Evolutionary conservation across 2,329 filamentous ascomycete genomes (phyloP), one percentile per base, ranked within the genome.

Genomic region (Paecilomyces niveus): DNA sequence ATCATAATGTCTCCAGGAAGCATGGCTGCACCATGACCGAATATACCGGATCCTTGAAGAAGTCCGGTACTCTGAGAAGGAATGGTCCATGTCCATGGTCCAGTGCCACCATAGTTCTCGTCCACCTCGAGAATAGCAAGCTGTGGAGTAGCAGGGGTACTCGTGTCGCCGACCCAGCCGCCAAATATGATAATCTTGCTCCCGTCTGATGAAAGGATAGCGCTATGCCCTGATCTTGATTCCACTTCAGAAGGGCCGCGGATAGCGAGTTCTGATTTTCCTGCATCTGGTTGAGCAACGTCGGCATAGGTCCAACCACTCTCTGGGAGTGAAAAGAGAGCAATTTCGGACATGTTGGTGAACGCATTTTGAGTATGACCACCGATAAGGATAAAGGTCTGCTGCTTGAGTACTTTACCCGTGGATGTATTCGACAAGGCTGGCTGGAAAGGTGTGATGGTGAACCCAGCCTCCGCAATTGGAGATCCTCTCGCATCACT

Each of bases 261-360:
- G 13, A 82, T 70, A 1, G 82, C 77, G 3, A 89, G 77, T 65
- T 89, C 86, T 0, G 83, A 83, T 56, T 77, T 82, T 1, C 74
- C 64, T 26, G 62, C 63, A 29, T 58, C 29, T 15, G 67, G 59
- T 1, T 80, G 73, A 13, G 82, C 76, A n/a, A 92, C 84, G 1
- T 82, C 79, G 26, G 95, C 78, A 70, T 93, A 97, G 29, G 85
- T 88, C 93, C 93, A 97, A 56, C 84, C 87, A 68, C 92, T 86
- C 67, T 95, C 89, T 0, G 93, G 93, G 6, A 97, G 78, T 57
- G 86, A 92, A 80, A 92, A 96, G 1, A 97, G 78, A 0, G 92
- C 93, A 1, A 93, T 85, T 51, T 91, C 90, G 58, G 90, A 95
- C 88, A 96, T 97, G 72, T 97, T 96, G 76, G 97, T 87, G 70